Conservation (phyloP, 352 stramenopile genomes). For the Saprolegnia diclina region DNA sequence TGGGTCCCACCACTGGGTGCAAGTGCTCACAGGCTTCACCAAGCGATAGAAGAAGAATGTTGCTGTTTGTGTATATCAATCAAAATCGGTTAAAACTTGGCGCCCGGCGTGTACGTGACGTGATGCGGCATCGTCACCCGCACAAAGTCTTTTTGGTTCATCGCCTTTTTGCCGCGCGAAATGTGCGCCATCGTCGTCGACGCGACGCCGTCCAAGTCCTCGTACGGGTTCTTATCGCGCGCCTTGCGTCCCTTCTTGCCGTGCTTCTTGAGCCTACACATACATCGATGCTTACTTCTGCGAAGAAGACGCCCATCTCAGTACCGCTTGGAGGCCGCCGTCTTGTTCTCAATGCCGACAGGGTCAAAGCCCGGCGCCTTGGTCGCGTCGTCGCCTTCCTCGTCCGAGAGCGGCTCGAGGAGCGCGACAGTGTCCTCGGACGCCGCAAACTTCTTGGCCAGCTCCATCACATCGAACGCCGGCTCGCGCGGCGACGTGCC, state of each 20-base stretch:
- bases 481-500: slow-evolving; percentile 38
- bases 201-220: slow-evolving; percentile 56
- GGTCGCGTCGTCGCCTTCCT: slow-evolving; percentile 31
- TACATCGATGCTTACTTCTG: background rate
- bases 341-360: slow-evolving; percentile 55
- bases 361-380: slow-evolving; percentile 58
- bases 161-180: slow-evolving; percentile 18
- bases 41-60: background rate
- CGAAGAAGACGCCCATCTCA: too few relatives aligned
- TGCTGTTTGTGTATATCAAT: slow-evolving; percentile 81
- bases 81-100: slow-evolving; percentile 63
- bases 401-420: slow-evolving; percentile 20
- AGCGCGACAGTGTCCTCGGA: background rate
- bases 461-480: slow-evolving; percentile 69
- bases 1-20: slow-evolving; percentile 47
- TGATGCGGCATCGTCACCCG: slow-evolving; percentile 17
- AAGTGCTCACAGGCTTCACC: slow-evolving; percentile 57
- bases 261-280: slow-evolving; percentile 76
- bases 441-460: slow-evolving; percentile 12
- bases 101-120: slow-evolving; percentile 10
- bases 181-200: slow-evolving; percentile 7
- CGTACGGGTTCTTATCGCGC: slow-evolving; percentile 96
- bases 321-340: slow-evolving; percentile 55
- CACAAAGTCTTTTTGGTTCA: slow-evolving; percentile 11
- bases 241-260: slow-evolving; percentile 96